Evolutionary conservation across 129 eudicot species (phyloP), one percentile per base, ranked within the genome.

Genomic region (Erigeron canadensis): DNA sequence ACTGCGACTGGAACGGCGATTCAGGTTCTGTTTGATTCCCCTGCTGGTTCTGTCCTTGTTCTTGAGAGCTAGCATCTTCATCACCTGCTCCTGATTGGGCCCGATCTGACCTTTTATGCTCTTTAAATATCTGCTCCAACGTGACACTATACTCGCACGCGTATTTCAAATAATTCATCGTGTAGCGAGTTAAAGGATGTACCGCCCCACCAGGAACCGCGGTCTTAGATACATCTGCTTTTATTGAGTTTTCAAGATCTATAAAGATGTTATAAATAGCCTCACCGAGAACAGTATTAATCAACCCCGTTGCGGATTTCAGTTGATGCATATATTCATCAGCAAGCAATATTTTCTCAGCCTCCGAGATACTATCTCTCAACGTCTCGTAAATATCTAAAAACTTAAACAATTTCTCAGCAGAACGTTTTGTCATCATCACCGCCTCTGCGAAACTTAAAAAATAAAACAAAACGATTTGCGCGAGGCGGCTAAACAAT

Each of bases 131-230:
- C 46, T 85, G 92, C 73, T 87, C 90, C 40, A 93, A 50, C 1
- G 98, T 85, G 55, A 84, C 82, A 54, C 76, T 85, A 73, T 89
- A 89, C 81, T 81, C 96, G 42, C 95, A 80, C 6, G 92, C 92
- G 8, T 57, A 66, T 21, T 82, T 86, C 1, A 93, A 82, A 47
- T 93, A 93, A 50, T 93, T 87, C 88, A 93, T 81, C 46, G 80
- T 79, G 88, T 93, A 93, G 7, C 86, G 82, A 5, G 90, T 89
- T 53, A 86, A 68, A 0, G 98, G 98, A 50, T 93, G 98, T 4
- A 93, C 95, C 0, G 95, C 98, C 3, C 98, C 98, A 1, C 91
- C 87, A 0, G 98, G 88, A 28, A 89, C 96, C 6, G 89, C 87
- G 0, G 88, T 85, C 72, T 85, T 93, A 1, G 73, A 66, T 0